Percentiles rank a stretch among this genome's conserved stretches.
These are phyloP conservation scores for Cynanchum wilfordii DNA, from an alignment of 257 asterid genomes.

Conservation along the genomic window DNA sequence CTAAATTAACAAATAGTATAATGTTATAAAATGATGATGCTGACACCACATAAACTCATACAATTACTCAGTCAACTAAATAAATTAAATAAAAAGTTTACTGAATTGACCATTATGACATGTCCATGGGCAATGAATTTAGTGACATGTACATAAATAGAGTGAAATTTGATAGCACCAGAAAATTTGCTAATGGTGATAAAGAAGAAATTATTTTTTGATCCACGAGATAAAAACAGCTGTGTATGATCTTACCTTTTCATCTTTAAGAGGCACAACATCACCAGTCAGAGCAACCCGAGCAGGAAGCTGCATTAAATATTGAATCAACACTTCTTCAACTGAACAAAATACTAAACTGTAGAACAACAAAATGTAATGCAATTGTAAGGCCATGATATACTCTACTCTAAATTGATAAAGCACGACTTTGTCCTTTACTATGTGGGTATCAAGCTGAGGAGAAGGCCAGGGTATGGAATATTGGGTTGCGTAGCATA, in stretches of 20 bases:
- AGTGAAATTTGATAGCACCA: not conserved
- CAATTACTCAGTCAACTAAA: not conserved
- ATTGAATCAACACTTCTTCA: slow-evolving; percentile 14
- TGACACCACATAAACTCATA: not conserved
- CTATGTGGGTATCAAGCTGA: not conserved
- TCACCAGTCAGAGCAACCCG: slow-evolving; percentile 91
- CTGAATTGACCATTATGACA: not conserved
- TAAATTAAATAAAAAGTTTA: not conserved
- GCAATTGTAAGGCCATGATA: slow-evolving; percentile 4
- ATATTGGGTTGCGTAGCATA: not conserved
- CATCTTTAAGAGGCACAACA: slow-evolving; percentile 52
- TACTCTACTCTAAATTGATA: not conserved
- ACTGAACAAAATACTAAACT: not conserved
- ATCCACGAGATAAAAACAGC: not conserved
- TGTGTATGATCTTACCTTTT: slow-evolving; percentile 48
- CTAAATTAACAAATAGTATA: not conserved
- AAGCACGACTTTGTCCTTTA: not conserved
- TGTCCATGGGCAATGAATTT: not conserved
- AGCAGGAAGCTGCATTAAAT: slow-evolving; percentile 59
- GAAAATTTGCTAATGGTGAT: not conserved
- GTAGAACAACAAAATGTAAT: not conserved
- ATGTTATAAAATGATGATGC: not conserved
- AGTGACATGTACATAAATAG: not conserved
- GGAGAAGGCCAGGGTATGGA: not conserved
- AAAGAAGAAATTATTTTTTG: slow-evolving; percentile 1